These are phyloP conservation scores for Penicillium lagena DNA, from an alignment of 495 filamentous ascomycete species.

Conservation along the genomic window DNA sequence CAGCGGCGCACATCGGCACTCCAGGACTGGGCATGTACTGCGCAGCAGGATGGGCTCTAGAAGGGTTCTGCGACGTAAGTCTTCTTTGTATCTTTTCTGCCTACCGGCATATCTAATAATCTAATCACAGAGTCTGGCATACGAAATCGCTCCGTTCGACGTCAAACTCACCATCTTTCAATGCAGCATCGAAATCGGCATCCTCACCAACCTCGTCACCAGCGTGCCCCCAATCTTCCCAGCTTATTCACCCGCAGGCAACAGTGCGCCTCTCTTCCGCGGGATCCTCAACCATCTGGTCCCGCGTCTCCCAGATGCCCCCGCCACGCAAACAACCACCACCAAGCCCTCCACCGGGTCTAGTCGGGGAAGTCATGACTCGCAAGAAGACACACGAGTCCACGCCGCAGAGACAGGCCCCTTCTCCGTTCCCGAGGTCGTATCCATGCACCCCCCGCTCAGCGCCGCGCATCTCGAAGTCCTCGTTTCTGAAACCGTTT, in stretches of 20 bases:
- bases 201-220: conserved; percentile 79
- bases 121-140: conserved; percentile 63
- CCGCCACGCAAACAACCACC: conserved; percentile 3
- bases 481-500: conserved; percentile 81
- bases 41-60: conserved; percentile 88
- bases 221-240: conserved; percentile 69
- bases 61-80: conserved; percentile 86
- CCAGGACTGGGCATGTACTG: conserved; percentile 87
- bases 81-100: too few relatives aligned
- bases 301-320: conserved; percentile 39
- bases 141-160: conserved; percentile 96
- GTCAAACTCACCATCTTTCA: conserved; percentile 94
- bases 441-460: conserved; percentile 66
- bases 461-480: conserved; percentile 56
- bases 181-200: conserved; percentile 75
- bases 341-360: conserved; percentile 6
- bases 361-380: conserved; percentile 5
- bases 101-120: too few relatives aligned
- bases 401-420: conserved; percentile 33
- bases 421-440: conserved; percentile 48
- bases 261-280: conserved; percentile 72
- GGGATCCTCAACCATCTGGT: conserved; percentile 74
- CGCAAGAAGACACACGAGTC: conserved; percentile 17
- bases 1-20: conserved; percentile 82
- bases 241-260: conserved; percentile 65